Percentiles rank a stretch among this genome's conserved stretches.
Evolutionary conservation across 73 alveolate species (phyloP).

Genomic region (Tetrahymena malaccensis): DNA sequence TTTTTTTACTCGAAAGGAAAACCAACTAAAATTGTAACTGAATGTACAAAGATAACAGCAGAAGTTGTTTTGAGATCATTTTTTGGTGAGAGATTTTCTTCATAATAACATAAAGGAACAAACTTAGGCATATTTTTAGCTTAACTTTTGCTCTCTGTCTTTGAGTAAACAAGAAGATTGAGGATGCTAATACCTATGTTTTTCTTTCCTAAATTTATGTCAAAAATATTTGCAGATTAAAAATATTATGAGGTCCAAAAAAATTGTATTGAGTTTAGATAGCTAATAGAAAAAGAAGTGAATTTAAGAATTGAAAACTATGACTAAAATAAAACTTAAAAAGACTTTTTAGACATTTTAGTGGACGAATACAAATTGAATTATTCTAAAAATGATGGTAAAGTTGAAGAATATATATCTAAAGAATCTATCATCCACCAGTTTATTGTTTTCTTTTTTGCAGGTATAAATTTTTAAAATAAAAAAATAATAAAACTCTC

Average conservation of each 20-base stretch:
- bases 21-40: not conserved
- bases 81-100: conserved; percentile 18
- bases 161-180: not conserved
- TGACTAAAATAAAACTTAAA: not conserved
- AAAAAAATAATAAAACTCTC: not conserved
- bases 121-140: not conserved
- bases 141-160: not conserved
- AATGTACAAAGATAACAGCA: conserved; percentile 13
- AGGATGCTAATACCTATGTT: not conserved
- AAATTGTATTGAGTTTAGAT: not conserved
- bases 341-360: not conserved
- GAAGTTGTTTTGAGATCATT: conserved; percentile 23
- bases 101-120: not conserved
- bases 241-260: not conserved
- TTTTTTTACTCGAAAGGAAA: not conserved
- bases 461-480: not conserved
- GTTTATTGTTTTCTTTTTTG: not conserved
- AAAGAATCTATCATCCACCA: not conserved
- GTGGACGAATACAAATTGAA: not conserved
- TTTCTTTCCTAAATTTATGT: not conserved
- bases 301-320: not conserved
- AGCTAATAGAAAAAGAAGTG: not conserved
- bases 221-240: not conserved
- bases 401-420: not conserved
- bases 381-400: not conserved